These are phyloP conservation scores for Paramecium sexaurelia DNA, from an alignment of 73 alveolate genomes.

Conservation along the genomic window DNA sequence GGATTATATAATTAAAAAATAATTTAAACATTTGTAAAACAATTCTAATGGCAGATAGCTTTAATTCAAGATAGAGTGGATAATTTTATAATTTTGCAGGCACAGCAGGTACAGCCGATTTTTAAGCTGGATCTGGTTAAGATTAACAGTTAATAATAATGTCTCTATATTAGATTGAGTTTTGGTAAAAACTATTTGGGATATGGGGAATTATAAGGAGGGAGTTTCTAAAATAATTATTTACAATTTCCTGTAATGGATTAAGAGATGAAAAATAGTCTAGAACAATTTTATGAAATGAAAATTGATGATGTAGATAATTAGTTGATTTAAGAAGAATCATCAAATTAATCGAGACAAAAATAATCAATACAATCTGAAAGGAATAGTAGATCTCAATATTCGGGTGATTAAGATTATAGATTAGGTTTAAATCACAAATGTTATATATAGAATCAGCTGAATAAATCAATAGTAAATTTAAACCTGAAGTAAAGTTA, in stretches of 20 bases:
- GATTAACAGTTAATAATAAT: not conserved
- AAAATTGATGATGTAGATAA: constrained; percentile 2
- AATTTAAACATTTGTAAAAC: not conserved
- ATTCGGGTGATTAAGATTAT: not conserved
- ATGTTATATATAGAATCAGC: constrained; percentile 19
- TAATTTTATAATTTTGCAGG: not conserved
- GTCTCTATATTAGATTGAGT: not conserved
- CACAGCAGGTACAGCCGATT: not conserved
- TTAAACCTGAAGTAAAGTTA: constrained; percentile 49
- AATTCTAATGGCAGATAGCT: constrained; percentile 7
- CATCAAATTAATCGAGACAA: not conserved
- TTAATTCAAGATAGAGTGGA: not conserved
- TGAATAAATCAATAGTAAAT: not conserved
- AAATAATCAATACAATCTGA: not conserved
- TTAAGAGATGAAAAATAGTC: not conserved
- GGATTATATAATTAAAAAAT: not conserved
- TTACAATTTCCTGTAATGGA: not conserved
- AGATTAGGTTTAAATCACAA: not conserved
- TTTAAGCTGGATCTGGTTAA: not conserved
- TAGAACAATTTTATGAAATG: constrained; percentile 35
- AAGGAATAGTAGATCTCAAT: constrained; percentile 15
- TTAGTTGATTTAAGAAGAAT: not conserved
- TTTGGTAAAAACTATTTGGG: not conserved
- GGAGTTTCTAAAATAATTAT: constrained; percentile 21
- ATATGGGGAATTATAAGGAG: not conserved